These are phyloP conservation scores for Scheffersomyces titani DNA, from an alignment of 1,139 yeast species.

Conservation along the genomic window DNA sequence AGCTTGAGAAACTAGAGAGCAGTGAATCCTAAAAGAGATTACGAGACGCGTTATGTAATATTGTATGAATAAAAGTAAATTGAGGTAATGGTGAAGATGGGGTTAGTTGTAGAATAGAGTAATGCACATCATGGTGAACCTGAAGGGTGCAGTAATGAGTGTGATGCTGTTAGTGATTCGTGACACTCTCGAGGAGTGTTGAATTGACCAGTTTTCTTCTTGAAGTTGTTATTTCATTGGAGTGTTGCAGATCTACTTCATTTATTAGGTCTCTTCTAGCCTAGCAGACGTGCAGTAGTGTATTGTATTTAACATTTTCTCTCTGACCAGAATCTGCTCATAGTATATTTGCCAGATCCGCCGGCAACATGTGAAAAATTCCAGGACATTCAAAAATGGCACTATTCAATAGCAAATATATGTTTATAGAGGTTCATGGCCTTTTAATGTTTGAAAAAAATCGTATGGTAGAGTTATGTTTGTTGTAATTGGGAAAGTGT, in stretches of 20 bases:
- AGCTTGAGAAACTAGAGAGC: slow-evolving; percentile 17
- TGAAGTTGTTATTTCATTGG: background rate
- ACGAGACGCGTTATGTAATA: background rate
- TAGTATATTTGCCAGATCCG: background rate
- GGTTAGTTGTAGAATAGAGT: background rate
- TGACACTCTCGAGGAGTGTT: background rate
- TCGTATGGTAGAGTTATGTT: background rate
- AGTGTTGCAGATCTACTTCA: background rate
- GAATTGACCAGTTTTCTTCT: background rate
- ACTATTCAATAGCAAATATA: background rate
- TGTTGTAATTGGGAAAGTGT: background rate
- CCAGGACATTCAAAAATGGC: background rate
- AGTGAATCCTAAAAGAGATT: background rate
- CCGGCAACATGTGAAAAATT: background rate
- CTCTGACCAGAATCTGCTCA: background rate
- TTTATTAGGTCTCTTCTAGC: background rate
- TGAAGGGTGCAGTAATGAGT: background rate
- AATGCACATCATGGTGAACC: too few species aligned
- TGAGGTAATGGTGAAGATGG: background rate
- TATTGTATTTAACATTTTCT: background rate
- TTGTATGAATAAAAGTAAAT: background rate
- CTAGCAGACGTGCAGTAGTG: background rate
- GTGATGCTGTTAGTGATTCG: background rate
- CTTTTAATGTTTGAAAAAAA: too few species aligned
- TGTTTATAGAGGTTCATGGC: background rate